Percentiles rank a stretch among this genome's conserved stretches.
These are phyloP conservation scores for Chloranthus sessilifolius DNA, from an alignment of 164 flowering plant genomes.

Conservation along the genomic window DNA sequence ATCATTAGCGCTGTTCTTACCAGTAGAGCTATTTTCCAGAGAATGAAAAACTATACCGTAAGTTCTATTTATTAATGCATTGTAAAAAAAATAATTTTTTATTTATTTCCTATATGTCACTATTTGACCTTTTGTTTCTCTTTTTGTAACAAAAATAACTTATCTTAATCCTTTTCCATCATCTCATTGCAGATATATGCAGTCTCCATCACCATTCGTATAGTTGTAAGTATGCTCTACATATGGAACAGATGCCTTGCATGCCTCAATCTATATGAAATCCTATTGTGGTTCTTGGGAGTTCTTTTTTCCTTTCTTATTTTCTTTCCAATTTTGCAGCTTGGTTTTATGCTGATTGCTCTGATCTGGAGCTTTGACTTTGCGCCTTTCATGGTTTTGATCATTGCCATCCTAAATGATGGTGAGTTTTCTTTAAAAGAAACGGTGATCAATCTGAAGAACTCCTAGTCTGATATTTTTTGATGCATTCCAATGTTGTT, in stretches of 20 bases:
- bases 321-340: too few species aligned
- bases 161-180: too few species aligned
- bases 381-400: constrained; percentile 95
- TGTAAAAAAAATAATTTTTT: too few species aligned
- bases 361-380: constrained; percentile 93
- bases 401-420: constrained; percentile 92
- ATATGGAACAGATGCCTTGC: too few species aligned
- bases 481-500: too few species aligned
- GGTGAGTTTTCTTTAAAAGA: constrained; percentile 49
- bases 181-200: constrained; percentile 72
- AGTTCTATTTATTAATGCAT: constrained; percentile 11
- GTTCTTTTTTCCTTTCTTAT: neutral
- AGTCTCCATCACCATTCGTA: constrained; percentile 92
- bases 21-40: constrained; percentile 95
- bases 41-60: constrained; percentile 98
- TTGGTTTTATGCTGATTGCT: constrained; percentile 92
- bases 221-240: constrained; percentile 62
- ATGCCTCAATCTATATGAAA: too few species aligned
- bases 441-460: too few species aligned
- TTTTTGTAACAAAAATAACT: too few species aligned
- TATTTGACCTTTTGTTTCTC: neutral
- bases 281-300: too few species aligned
- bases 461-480: too few species aligned
- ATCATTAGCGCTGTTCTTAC: constrained; percentile 95
- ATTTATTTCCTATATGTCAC: too few species aligned